These are phyloP conservation scores for Geranomyces variabilis DNA, from an alignment of 192 early-diverging fungal species.

Conservation along the genomic window DNA sequence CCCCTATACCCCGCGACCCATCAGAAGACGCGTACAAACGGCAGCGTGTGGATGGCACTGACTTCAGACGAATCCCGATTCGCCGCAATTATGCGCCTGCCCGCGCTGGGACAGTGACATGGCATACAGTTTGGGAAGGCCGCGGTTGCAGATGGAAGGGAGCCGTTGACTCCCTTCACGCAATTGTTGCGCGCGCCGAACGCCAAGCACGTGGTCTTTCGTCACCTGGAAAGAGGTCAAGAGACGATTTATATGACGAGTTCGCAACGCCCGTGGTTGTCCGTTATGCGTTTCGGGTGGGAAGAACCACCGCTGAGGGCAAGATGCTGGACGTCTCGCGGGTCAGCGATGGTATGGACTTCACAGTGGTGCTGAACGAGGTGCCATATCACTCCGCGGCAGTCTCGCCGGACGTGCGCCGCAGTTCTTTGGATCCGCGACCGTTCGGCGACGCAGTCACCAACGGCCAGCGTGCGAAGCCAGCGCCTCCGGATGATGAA, in stretches of 20 bases:
- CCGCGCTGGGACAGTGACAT: background rate
- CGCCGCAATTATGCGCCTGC: background rate
- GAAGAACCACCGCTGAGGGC: background rate
- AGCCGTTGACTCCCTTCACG: background rate
- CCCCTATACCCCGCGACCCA: background rate
- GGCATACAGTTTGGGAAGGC: conserved; percentile 6
- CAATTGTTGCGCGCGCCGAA: background rate
- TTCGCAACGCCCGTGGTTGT: background rate
- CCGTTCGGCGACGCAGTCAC: background rate
- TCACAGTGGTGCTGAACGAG: no score
- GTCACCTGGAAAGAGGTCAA: background rate
- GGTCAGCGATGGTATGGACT: background rate
- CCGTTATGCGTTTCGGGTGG: background rate
- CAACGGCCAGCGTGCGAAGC: background rate
- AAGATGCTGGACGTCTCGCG: background rate
- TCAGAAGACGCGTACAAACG: background rate
- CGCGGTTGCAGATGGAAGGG: conserved; percentile 8
- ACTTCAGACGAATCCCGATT: background rate
- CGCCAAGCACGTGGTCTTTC: background rate
- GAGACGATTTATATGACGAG: background rate
- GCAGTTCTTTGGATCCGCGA: no score
- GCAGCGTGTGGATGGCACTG: background rate
- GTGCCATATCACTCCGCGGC: no score
- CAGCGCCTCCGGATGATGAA: background rate
- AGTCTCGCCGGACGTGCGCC: no score